Evolutionary conservation across 2,329 filamentous ascomycete species (phyloP), one percentile per base, ranked within the genome.

Genomic region (Ophiognomonia clavigignenti-juglandacearum): DNA sequence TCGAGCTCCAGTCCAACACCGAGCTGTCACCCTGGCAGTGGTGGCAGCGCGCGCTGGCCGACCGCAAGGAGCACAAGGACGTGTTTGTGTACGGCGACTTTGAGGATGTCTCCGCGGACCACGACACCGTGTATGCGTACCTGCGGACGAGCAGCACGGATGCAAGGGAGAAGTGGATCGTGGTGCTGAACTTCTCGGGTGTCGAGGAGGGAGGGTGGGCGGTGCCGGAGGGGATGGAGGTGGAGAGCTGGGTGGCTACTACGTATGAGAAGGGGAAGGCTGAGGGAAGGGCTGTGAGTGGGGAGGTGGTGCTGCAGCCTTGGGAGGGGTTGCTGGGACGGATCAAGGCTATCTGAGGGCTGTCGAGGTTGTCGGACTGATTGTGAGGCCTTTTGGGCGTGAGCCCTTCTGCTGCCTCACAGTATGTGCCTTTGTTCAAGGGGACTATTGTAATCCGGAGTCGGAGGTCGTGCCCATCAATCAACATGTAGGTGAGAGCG

Each of bases 41-140:
- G 61, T 90, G 83, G 73, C 73, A 75, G 35, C 63, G 64, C 0
- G 72, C 83, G 45, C 67, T 88, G n/a, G 58, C 65, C 22, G 58
- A 82, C 43, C 74, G 86, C 51, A 86, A 86, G 58, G 62, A 73
- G 38, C 69, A 79, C 56, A 72, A 72, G 37, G 77, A 86, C 51
- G 59, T 86, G 2, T 80, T 88, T 48, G 76, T 87, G 4, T 86
- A 87, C 55, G 85, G 85, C 1, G 68, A 78, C 45, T 72, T 69
- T 45, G 57, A 57, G n/a, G 59, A 69, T 24, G 36, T 52, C 1
- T 47, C 45, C 14, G 41, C 37, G 19, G 38, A 39, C 34, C 22
- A 52, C 55, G 31, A 59, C 1, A 35, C 40, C 14, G 46, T 52
- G n/a, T 52, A 48, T 31, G 49, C 49, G n/a, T 52, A 62, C 47